Conservation (phyloP, 495 filamentous ascomycete genomes). For the Chaetomium tenue region DNA sequence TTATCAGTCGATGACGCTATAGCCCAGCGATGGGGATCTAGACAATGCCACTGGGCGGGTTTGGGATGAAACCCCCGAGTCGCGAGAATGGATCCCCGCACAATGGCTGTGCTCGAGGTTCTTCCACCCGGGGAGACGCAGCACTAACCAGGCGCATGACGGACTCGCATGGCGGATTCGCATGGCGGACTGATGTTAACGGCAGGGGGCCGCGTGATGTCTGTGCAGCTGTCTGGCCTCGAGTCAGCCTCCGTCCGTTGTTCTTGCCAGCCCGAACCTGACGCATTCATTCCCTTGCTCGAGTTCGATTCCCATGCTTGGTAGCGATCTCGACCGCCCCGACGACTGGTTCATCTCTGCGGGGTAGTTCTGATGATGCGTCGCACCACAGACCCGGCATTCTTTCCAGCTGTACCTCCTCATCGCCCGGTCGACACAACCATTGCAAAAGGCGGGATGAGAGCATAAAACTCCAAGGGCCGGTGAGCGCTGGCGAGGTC, state of each 20-base stretch:
- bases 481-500: constrained; percentile 25
- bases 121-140: constrained; percentile 2
- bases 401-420: neutral
- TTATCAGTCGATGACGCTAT: neutral
- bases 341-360: constrained; percentile 11
- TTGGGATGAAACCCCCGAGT: constrained; percentile 4
- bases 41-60: constrained; percentile 3
- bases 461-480: neutral
- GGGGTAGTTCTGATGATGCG: constrained; percentile 18
- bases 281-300: neutral
- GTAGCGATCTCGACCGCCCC: constrained; percentile 14
- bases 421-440: neutral
- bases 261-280: neutral
- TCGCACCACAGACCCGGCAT: constrained; percentile 34
- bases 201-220: constrained; percentile 34
- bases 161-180: too few species aligned
- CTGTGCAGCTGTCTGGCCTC: constrained; percentile 29
- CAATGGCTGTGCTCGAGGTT: constrained; percentile 5
- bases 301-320: neutral
- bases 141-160: constrained; percentile 17
- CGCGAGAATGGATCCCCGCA: neutral
- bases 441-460: constrained; percentile 20
- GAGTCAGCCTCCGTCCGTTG: constrained; percentile 10
- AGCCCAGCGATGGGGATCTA: neutral
- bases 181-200: constrained; percentile 18